A percentile compares a stretch with the other conserved stretches of the same genome.
phyloP scores from a whole-genome alignment of 139 green algal species.

The Nannochloris sp. region DNA sequence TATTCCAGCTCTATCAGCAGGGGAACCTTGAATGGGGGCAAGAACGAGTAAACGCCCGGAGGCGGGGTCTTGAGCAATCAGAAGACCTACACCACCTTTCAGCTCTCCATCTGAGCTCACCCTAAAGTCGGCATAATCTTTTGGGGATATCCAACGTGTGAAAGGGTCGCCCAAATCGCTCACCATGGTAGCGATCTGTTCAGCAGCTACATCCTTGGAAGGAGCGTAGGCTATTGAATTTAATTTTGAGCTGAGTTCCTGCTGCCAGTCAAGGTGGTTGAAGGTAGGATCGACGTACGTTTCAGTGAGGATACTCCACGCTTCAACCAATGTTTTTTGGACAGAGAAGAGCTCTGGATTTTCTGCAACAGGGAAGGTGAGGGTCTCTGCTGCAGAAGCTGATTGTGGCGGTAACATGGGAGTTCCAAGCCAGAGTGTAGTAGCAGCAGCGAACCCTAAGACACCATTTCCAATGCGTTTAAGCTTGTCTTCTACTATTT shows the following conservation, averaged over 20 bases:
- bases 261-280: constrained; percentile 49
- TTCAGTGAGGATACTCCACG: constrained; percentile 72
- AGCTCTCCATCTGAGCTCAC: constrained; percentile 79
- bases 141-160: constrained; percentile 75
- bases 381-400: too few species aligned
- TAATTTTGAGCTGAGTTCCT: not conserved
- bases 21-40: constrained; percentile 74
- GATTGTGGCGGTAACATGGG: too few species aligned
- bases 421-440: too few species aligned
- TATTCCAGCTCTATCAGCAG: constrained; percentile 78
- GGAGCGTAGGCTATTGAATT: not conserved
- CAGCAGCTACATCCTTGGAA: constrained; percentile 26
- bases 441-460: not conserved
- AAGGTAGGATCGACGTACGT: constrained; percentile 64
- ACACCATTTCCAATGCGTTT: not conserved
- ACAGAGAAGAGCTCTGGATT: constrained; percentile 57
- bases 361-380: constrained; percentile 47
- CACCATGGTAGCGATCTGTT: constrained; percentile 66
- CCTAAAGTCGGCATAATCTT: constrained; percentile 76
- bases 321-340: constrained; percentile 75
- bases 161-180: constrained; percentile 83
- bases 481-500: too few species aligned
- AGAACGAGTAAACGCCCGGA: constrained; percentile 65
- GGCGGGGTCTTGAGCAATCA: constrained; percentile 69
- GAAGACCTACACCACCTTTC: constrained; percentile 81